Base-by-base conservation (phyloP, 73 alveolate genomes). In the Paramecium bursaria region DNA sequence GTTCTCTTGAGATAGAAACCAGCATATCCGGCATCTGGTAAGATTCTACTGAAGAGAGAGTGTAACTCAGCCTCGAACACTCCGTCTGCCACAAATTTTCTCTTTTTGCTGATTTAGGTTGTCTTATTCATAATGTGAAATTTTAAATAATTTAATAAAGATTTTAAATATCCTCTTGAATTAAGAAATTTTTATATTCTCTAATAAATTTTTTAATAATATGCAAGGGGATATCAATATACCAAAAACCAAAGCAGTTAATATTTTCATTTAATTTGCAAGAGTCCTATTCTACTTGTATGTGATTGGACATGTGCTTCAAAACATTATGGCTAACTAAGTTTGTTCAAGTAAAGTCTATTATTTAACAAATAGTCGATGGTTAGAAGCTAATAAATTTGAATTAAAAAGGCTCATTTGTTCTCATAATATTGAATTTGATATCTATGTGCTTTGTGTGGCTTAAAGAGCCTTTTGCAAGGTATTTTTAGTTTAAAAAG, bases 11-110 rank as follows among this genome's bases (percentile, higher is more conserved):
- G 96, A 88, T 91, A 95, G 9, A 94, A 88, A 48, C 98, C 98
- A 44, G 95, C 92, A 52, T 91, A 94, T 46, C 98, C 98, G 27
- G 89, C 89, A 17, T 79, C 89, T 49, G 75, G 73, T 53, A 94
- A 88, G 35, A 96, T 92, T 44, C 87, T 75, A 75, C 91, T 91
- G 60, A 94, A 91, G 85, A 94, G 90, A 52, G 91, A 95, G 86
- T 94, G 93, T 35, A 94, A 93, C 87, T 94, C 98, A 35, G 98
- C 98, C 75, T 94, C 53, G 94, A 94, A 94, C 74, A 94, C 95
- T 60, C 98, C 98, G 76, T 94, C 98, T 19, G 92, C 93, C 47
- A 94, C 95, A 86, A 94, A 94, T 90, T 94, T 92, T 79, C 92
- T 92, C 88, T 90, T 92, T 15, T 93, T 92, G 87, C 74, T 85